Evolutionary conservation across 2,329 filamentous ascomycete genomes (phyloP), one percentile per base, ranked within the genome.

Genomic region (Fusarium foetens): DNA sequence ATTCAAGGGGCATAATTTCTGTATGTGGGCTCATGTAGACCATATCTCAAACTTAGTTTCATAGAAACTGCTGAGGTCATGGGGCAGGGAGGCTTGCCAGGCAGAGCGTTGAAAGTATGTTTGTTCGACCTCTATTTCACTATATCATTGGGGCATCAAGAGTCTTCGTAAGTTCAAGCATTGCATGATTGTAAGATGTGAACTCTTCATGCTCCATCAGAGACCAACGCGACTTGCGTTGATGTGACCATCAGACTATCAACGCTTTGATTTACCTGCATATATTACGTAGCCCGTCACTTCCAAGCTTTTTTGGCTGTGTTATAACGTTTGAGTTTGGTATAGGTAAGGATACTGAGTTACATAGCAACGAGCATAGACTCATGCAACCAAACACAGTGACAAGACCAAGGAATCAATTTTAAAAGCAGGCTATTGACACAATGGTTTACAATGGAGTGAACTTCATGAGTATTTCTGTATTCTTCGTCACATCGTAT

Each of bases 401-500:
- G n/a, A 35, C 19, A 35, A 41, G 41, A 55, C 25, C 63, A 57
- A 63, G 43, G 49, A 42, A 45, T 29, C 31, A 31, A 10, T 12
- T 41, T 12, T 14, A 23, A 55, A 36, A 68, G 19, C 43, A 58
- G 49, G 64, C 13, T n/a, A 25, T n/a, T 23, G 27, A 8, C 53
- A 43, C 39, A 35, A 21, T 31, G 36, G 21, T 27, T 41, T n/a
- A 19, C 17, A 23, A 31, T 36, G 17, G 16, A 33, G 23, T 6
- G 6, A 10, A 31, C 42, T 33, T 23, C 25, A 49, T 33, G 23
- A 39, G 23, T 35, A 63, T 46, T 21, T 43, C 53, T 42, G 35
- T 67, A 31, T 66, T 59, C 52, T 45, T 39, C 27, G 17, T 49
- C 23, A 16, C 21, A 29, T 67, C 53, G 33, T 39, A 48, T 35